phyloP scores from a whole-genome alignment of 129 eudicot species.

The Cynara cardunculus region DNA sequence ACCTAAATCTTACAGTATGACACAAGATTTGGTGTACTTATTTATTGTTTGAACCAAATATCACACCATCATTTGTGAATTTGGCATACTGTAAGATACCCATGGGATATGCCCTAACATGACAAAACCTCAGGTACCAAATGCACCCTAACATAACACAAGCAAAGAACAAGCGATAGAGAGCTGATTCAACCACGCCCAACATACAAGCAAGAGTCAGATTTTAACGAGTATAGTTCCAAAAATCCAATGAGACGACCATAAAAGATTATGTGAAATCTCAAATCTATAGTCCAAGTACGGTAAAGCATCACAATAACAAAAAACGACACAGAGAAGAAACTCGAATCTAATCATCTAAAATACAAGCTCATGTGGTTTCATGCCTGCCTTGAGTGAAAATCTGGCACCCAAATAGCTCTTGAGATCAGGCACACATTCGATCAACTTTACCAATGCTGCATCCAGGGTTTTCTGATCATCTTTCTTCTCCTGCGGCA shows the following conservation, averaged over 20 bases:
- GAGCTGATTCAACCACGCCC: no score
- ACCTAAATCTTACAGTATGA: no score
- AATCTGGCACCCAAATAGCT: conserved; percentile 49
- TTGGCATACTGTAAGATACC: no score
- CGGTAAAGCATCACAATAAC: not conserved
- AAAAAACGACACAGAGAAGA: not conserved
- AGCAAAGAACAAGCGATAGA: no score
- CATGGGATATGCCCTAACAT: no score
- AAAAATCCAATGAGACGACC: not conserved
- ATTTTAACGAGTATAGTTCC: not conserved
- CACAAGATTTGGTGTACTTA: no score
- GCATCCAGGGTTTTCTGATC: conserved; percentile 53
- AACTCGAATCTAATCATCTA: not conserved
- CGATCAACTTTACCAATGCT: conserved; percentile 40
- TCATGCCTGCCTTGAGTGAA: conserved; percentile 48
- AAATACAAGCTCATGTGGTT: conserved; percentile 51
- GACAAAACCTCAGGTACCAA: no score
- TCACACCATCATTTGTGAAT: no score
- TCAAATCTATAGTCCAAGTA: not conserved
- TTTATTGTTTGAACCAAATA: no score
- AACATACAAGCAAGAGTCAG: no score
- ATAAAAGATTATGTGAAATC: not conserved
- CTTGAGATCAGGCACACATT: conserved; percentile 47
- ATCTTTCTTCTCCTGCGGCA: conserved; percentile 50
- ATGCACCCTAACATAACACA: no score